Evolutionary conservation across 2,329 filamentous ascomycete species (phyloP).

Genomic region (Xylaria sp.): DNA sequence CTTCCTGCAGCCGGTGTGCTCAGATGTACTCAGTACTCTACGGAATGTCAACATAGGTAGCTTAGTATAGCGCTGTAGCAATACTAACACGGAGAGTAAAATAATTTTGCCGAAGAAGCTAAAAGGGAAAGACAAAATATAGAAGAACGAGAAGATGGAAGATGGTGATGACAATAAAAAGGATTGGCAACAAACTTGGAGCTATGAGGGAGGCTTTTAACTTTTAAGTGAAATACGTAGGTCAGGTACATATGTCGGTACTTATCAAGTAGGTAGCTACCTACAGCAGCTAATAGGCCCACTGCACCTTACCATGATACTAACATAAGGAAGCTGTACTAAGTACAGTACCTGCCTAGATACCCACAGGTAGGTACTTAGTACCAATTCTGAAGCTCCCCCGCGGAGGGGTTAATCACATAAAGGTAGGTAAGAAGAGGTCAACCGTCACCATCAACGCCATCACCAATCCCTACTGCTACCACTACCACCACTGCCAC

Average conservation of each 20-base stretch:
- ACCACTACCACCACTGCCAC: constrained; percentile 8
- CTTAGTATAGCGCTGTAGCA: neutral
- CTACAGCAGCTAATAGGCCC: no score
- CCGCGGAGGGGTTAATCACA: constrained; percentile 1
- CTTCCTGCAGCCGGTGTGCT: constrained; percentile 10
- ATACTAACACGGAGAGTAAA: neutral
- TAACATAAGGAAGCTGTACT: no score
- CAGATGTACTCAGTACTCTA: neutral
- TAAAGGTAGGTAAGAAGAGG: neutral
- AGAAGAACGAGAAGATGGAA: neutral
- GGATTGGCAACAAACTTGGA: no score
- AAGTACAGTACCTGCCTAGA: neutral
- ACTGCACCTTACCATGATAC: no score
- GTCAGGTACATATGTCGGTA: neutral
- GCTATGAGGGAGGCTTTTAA: no score
- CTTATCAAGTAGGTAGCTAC: no score
- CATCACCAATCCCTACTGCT: constrained; percentile 6
- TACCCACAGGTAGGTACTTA: neutral
- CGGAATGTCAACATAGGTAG: neutral
- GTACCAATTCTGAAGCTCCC: neutral
- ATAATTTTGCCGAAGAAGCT: neutral
- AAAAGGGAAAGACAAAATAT: no score
- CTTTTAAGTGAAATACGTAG: no score
- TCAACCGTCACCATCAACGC: neutral
- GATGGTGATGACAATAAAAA: neutral